These are phyloP conservation scores for Pythium coloratum DNA, from an alignment of 352 stramenopile genomes.

Conservation along the genomic window DNA sequence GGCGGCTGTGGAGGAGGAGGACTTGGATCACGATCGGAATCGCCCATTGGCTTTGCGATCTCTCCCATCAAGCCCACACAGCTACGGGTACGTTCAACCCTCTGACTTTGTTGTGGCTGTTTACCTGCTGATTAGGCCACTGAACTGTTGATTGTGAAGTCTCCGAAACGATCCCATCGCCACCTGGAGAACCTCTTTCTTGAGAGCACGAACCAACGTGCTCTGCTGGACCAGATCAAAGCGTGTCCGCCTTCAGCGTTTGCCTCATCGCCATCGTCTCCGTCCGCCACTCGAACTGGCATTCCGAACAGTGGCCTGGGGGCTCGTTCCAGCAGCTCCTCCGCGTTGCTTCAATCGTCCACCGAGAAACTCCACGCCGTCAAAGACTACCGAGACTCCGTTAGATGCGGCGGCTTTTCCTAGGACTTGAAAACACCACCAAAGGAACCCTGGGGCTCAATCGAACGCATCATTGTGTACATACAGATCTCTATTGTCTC, in stretches of 20 bases:
- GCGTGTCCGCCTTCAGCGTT: constrained; percentile 24
- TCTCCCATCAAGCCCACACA: constrained; percentile 49
- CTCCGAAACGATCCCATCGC: constrained; percentile 23
- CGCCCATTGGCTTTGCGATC: constrained; percentile 31
- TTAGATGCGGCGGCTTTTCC: constrained; percentile 28
- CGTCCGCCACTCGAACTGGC: not conserved
- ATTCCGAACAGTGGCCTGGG: not conserved
- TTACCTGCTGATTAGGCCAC: not conserved
- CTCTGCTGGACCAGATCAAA: constrained; percentile 59
- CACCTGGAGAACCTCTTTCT: constrained; percentile 46
- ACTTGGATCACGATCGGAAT: constrained; percentile 8
- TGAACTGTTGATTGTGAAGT: constrained; percentile 15
- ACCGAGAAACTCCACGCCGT: constrained; percentile 13
- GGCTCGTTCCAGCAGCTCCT: constrained; percentile 6
- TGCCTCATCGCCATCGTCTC: not conserved
- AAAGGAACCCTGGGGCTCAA: not conserved
- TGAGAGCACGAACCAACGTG: constrained; percentile 50
- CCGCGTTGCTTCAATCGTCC: constrained; percentile 6
- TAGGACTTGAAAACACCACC: not conserved
- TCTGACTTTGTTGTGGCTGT: not conserved
- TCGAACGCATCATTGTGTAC: not conserved
- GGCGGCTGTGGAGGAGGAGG: not conserved
- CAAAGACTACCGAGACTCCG: constrained; percentile 25
- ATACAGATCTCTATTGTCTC: not conserved
- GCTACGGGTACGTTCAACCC: constrained; percentile 16